These are phyloP conservation scores for Plenodomus lindquistii DNA, from an alignment of 2,329 filamentous ascomycete species.

Conservation along the genomic window DNA sequence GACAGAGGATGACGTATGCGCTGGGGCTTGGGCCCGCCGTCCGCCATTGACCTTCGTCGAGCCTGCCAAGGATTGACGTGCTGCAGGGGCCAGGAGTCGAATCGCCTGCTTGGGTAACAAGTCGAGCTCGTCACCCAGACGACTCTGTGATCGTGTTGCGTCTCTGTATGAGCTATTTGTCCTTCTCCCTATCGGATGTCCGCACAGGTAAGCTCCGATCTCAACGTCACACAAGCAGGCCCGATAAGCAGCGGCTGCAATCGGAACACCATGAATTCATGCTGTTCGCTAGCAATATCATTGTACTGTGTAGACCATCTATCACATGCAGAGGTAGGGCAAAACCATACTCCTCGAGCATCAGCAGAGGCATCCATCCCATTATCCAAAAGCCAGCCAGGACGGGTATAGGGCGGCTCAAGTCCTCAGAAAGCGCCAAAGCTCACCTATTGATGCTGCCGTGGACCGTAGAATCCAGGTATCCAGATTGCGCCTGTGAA, in stretches of 20 bases:
- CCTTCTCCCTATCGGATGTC: neutral
- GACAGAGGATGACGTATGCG: conserved; percentile 20
- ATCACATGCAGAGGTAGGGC: conserved; percentile 8
- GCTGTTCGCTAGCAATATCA: conserved; percentile 21
- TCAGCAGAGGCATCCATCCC: conserved; percentile 10
- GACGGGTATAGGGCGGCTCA: conserved; percentile 45
- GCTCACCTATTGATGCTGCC: conserved; percentile 48
- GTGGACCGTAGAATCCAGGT: conserved; percentile 38
- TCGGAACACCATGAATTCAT: conserved; percentile 42
- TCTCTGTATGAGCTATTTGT: neutral
- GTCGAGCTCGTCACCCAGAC: neutral
- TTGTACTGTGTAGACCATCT: conserved; percentile 8
- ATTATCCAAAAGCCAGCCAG: conserved; percentile 25
- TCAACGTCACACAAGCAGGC: neutral
- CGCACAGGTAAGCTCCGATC: neutral
- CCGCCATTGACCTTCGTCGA: conserved; percentile 7
- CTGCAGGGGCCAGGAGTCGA: neutral
- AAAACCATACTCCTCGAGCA: conserved; percentile 18
- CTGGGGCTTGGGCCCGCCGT: neutral
- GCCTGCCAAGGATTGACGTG: conserved; percentile 8
- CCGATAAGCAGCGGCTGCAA: neutral
- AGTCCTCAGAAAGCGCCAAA: conserved; percentile 50
- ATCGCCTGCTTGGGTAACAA: neutral
- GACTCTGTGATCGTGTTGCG: neutral
- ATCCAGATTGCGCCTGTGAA: conserved; percentile 16